Evolutionary conservation across 2,329 filamentous ascomycete genomes (phyloP), one percentile per base, ranked within the genome.

Genomic region (Colletotrichum liriopes): DNA sequence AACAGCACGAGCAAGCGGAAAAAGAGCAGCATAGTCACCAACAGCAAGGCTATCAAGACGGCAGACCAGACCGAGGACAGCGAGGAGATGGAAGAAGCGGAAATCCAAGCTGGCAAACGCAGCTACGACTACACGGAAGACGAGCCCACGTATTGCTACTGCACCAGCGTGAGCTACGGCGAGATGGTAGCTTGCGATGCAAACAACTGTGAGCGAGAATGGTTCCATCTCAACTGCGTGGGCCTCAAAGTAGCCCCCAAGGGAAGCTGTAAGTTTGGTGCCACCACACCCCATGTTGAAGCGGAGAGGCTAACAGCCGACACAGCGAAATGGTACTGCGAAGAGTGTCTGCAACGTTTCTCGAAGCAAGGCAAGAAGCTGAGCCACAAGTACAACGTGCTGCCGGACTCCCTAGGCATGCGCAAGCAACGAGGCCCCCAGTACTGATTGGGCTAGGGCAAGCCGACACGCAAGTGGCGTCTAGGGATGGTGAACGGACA

Each of bases 151-250:
- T 95, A 95, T 81, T 94, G 93, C 81, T 94, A 94, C 82, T 95
- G 93, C 80, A 93, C 94, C 76, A 89, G 91, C 59, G 91, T 94
- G 66, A 94, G 93, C 77, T 95, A 94, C 78, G 93, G 93, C 26
- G 93, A 94, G 82, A 95, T 95, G 93, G 93, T 95, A 54, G 93
- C 92, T 2, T 95, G 93, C 78, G 93, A 95, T 79, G 91, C 90
- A 9, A 89, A 92, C 71, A 89, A 90, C 60, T 95, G 93, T 82
- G 88, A 90, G 75, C 88, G 90, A 73, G 93, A 95, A 81, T 95
- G 93, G 93, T 96, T 95, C 84, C 93, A 95, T 85, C 83, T 96
- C 61, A 92, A 92, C 61, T 96, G 94, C 80, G 93, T 94, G 39
- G 94, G 94, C 35, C 82, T 96, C 77, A 93, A 92, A 77, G 93